Percentiles rank a stretch among this genome's conserved stretches.
Evolutionary conservation across 306 rosid species (phyloP).

Genomic region (Oemleria cerasiformis): DNA sequence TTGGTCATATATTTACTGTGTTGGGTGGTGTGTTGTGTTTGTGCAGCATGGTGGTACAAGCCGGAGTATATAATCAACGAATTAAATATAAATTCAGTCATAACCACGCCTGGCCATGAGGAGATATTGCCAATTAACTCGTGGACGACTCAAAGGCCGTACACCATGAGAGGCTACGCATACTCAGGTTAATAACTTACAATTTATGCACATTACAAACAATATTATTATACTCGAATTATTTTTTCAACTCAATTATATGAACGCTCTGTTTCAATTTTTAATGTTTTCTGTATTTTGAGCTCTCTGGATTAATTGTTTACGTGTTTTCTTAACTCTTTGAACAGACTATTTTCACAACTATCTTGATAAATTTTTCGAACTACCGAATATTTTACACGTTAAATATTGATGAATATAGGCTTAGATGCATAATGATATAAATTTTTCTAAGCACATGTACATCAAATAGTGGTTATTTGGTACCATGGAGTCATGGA

Average conservation of each 20-base stretch:
- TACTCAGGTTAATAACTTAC: constrained; percentile 65
- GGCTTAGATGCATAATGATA: no score
- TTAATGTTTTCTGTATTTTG: no score
- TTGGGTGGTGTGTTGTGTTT: not conserved
- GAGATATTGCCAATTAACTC: constrained; percentile 77
- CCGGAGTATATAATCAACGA: constrained; percentile 79
- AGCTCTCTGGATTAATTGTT: no score
- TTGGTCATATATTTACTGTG: not conserved
- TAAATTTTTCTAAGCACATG: no score
- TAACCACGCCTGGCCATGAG: constrained; percentile 79
- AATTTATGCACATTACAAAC: not conserved
- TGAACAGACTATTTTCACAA: no score
- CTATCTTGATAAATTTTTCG: no score
- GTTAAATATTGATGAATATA: no score
- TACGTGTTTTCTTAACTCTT: no score
- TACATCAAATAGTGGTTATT: no score
- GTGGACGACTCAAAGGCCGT: constrained; percentile 69
- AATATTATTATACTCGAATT: not conserved
- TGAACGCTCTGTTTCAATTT: no score
- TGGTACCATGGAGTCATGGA: no score
- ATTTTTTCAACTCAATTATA: not conserved
- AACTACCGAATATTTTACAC: no score
- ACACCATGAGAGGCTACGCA: constrained; percentile 65
- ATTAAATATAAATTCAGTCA: constrained; percentile 78
- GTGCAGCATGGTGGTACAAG: constrained; percentile 93